Evolutionary conservation across 352 stramenopile genomes (phyloP).

Genomic region (Halophytophthora polymorphica): DNA sequence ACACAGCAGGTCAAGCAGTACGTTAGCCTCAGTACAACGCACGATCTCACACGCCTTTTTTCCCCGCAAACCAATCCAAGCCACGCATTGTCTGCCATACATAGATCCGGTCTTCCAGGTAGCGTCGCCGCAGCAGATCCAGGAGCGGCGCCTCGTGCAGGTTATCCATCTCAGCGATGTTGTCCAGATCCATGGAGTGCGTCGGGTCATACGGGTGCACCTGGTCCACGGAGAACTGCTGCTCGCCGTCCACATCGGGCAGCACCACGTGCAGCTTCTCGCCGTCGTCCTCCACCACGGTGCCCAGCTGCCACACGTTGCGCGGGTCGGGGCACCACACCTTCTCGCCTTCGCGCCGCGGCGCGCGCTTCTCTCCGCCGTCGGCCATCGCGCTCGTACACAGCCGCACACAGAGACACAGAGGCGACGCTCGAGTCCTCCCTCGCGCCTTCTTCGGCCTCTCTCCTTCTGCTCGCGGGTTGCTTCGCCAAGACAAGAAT

Average conservation of each 20-base stretch:
- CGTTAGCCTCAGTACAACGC: not conserved
- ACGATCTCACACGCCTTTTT: too few relatives aligned
- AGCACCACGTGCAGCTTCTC: constrained; percentile 81
- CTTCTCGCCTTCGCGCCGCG: constrained; percentile 80
- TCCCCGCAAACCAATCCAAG: not conserved
- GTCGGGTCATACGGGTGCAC: constrained; percentile 90
- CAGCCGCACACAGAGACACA: not conserved
- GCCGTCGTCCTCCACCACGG: constrained; percentile 83
- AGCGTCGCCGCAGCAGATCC: constrained; percentile 82
- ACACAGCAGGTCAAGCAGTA: not conserved
- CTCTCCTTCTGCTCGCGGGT: not conserved
- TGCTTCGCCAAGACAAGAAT: constrained; percentile 11
- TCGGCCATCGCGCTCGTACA: constrained; percentile 19
- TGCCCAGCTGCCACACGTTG: constrained; percentile 86
- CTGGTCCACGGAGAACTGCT: constrained; percentile 75
- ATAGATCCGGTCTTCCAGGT: constrained; percentile 93
- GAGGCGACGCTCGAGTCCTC: too few relatives aligned
- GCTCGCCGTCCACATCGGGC: constrained; percentile 74
- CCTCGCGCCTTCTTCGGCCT: constrained; percentile 4
- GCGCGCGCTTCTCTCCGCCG: constrained; percentile 39
- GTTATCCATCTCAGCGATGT: constrained; percentile 94
- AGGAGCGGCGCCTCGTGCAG: constrained; percentile 90
- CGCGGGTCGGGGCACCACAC: constrained; percentile 83
- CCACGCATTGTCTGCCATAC: constrained; percentile 17
- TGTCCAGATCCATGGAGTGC: constrained; percentile 84